phyloP scores from a whole-genome alignment of 345 rosid species.

The Eucalyptus victrix region DNA sequence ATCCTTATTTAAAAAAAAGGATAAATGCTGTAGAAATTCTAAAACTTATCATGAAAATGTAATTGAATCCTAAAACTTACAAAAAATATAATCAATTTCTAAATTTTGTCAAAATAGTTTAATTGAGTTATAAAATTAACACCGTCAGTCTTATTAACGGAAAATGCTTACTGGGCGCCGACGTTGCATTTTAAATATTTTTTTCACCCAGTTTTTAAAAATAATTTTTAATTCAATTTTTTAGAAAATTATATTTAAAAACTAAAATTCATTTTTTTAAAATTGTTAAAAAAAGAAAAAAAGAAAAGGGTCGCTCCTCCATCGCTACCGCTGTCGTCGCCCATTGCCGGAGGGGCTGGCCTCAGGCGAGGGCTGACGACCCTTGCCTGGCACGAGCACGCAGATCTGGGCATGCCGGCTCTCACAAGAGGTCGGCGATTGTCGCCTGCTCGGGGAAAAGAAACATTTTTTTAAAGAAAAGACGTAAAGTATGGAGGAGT shows the following conservation, averaged over 20 bases:
- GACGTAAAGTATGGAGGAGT: too few relatives aligned
- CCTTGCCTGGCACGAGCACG: fast-evolving
- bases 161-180: fast-evolving
- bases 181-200: too few relatives aligned
- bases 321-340: fast-evolving
- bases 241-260: too few relatives aligned
- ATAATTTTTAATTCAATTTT: too few relatives aligned
- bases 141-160: fast-evolving
- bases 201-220: fast-evolving
- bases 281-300: too few relatives aligned
- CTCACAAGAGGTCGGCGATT: fast-evolving
- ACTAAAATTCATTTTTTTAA: too few relatives aligned
- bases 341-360: fast-evolving
- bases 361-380: too few relatives aligned
- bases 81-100: fast-evolving
- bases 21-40: fast-evolving
- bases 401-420: fast-evolving
- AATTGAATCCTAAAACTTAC: fast-evolving
- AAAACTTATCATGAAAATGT: fast-evolving
- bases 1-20: too few relatives aligned
- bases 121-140: too few relatives aligned
- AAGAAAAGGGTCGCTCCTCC: fast-evolving
- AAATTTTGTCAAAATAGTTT: fast-evolving
- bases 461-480: too few relatives aligned
- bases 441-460: fast-evolving